Percentiles rank a stretch among this genome's conserved stretches.
These are phyloP conservation scores for Pythium aphanidermatum DNA, from an alignment of 352 stramenopile genomes.

Conservation along the genomic window DNA sequence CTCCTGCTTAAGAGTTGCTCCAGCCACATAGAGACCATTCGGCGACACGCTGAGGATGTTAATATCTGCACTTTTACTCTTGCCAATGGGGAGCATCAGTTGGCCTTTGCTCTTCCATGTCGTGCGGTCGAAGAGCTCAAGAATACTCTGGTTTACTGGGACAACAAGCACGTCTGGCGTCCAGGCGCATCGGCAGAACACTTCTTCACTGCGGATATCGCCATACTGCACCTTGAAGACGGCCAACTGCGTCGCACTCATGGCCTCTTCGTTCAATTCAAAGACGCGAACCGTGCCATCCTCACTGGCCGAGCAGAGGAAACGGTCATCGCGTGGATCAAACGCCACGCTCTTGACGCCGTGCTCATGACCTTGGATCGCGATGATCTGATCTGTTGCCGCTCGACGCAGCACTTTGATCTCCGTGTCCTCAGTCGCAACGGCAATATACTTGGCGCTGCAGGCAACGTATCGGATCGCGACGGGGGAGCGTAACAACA, in stretches of 20 bases:
- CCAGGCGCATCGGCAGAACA: constrained; percentile 63
- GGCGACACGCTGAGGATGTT: constrained; percentile 73
- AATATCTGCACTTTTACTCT: constrained; percentile 49
- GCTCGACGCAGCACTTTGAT: constrained; percentile 59
- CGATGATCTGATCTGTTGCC: constrained; percentile 52
- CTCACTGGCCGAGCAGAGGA: constrained; percentile 58
- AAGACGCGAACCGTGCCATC: constrained; percentile 71
- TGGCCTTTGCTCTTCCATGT: constrained; percentile 36
- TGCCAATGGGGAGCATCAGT: constrained; percentile 52
- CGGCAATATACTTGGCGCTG: constrained; percentile 49
- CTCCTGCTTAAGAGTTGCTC: constrained; percentile 60
- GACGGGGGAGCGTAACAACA: constrained; percentile 67
- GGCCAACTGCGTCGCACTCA: constrained; percentile 38
- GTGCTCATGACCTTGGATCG: constrained; percentile 53
- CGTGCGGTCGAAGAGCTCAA: constrained; percentile 52
- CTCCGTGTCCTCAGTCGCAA: constrained; percentile 68
- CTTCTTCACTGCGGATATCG: constrained; percentile 56
- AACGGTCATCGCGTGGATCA: constrained; percentile 45
- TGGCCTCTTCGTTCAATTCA: constrained; percentile 29
- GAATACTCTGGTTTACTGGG: constrained; percentile 53
- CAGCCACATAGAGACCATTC: constrained; percentile 71
- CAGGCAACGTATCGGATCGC: constrained; percentile 67
- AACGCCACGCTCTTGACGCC: constrained; percentile 69
- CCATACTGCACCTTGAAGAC: constrained; percentile 50
- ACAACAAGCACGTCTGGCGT: constrained; percentile 53